A percentile compares a stretch with the other conserved stretches of the same genome.
phyloP scores from a whole-genome alignment of 768 basidiomycete genomes.

The Kwoniella europaea region DNA sequence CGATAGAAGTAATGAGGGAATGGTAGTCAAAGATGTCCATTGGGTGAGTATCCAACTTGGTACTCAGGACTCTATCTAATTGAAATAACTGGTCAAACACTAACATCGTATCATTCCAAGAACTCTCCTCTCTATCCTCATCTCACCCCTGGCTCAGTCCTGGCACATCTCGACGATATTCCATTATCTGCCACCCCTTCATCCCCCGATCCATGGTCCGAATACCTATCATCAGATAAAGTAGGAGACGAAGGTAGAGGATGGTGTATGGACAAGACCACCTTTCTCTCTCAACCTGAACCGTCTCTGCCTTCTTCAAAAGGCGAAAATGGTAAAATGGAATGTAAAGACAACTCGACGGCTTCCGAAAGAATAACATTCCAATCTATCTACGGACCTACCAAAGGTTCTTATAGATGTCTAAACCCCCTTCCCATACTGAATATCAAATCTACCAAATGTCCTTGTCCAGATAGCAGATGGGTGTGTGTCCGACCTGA shows the following conservation, averaged over 20 bases:
- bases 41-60: constrained; percentile 56
- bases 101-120: constrained; percentile 56
- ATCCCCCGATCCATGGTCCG: constrained; percentile 29
- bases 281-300: constrained; percentile 8
- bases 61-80: no score
- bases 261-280: constrained; percentile 65
- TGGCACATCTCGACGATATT: constrained; percentile 72
- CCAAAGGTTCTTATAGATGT: constrained; percentile 29
- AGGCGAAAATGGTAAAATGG: neutral
- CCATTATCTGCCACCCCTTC: neutral
- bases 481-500: constrained; percentile 66
- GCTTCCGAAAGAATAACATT: constrained; percentile 61
- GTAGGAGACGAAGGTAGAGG: constrained; percentile 60
- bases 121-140: constrained; percentile 68
- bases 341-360: constrained; percentile 26
- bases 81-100: neutral
- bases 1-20: constrained; percentile 65
- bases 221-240: constrained; percentile 55
- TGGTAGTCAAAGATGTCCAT: constrained; percentile 66
- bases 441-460: constrained; percentile 37
- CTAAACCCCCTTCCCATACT: constrained; percentile 45
- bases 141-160: constrained; percentile 66
- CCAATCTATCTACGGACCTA: constrained; percentile 20
- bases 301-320: neutral
- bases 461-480: constrained; percentile 38